Evolutionary conservation across 202 grass and related monocot species (phyloP).

Genomic region (Elaeis oleifera): DNA sequence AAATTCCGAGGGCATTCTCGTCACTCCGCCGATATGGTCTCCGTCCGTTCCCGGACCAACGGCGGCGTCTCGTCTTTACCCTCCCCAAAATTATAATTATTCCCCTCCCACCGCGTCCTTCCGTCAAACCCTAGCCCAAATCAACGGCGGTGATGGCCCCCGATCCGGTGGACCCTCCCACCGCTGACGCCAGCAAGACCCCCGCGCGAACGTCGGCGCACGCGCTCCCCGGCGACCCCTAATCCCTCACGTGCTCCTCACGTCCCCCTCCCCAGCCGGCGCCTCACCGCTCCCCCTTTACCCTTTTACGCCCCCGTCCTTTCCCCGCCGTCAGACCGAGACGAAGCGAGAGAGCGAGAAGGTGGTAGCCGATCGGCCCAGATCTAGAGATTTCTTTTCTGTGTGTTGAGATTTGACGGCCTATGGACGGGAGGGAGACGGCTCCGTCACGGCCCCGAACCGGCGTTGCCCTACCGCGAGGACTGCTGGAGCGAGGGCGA

Average conservation of each 20-base stretch:
- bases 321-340: conserved; percentile 18
- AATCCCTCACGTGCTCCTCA: conserved; percentile 24
- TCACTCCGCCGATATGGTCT: conserved; percentile 32
- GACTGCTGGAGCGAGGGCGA: conserved; percentile 99
- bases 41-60: conserved; percentile 35
- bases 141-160: conserved; percentile 26
- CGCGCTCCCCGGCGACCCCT: conserved; percentile 15
- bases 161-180: conserved; percentile 5
- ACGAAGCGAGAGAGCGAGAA: conserved; percentile 13
- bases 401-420: not conserved
- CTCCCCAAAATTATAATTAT: no score
- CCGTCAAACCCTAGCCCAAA: conserved; percentile 37
- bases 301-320: conserved; percentile 31
- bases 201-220: conserved; percentile 25
- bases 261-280: conserved; percentile 56
- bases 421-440: conserved; percentile 18
- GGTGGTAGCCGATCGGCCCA: conserved; percentile 14
- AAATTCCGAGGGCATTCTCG: not conserved
- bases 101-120: conserved; percentile 21
- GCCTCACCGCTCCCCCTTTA: conserved; percentile 23
- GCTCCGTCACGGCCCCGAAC: conserved; percentile 51
- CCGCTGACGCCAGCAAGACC: conserved; percentile 15
- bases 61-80: conserved; percentile 31
- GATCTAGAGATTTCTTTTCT: not conserved
- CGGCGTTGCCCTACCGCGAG: conserved; percentile 88